Evolutionary conservation across 345 rosid species (phyloP), one percentile per base, ranked within the genome.

Genomic region (Hevea brasiliensis): DNA sequence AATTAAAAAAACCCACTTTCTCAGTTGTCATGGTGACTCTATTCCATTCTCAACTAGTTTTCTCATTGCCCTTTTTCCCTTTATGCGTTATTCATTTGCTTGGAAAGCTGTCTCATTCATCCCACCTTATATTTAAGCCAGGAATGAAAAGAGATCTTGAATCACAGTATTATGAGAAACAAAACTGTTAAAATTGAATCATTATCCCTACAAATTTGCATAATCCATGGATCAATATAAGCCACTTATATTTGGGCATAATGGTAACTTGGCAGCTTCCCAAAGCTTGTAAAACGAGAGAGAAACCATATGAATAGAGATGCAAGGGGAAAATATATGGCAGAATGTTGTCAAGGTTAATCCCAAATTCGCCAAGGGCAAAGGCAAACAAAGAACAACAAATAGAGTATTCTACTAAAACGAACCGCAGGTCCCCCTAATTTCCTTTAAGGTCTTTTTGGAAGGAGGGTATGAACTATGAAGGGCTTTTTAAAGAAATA

Each of bases 11-110:
- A 4, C 4, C 37, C 37, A 32, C 37, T 47, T 53, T 37, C 67
- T 63, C 45, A 32, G 74, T 66, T 67, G 68, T 70, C 29, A 23
- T 59, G 70, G 13, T 70, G 47, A 9, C 37, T 4, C 41, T 15
- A 45, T 58, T 27, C 65, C 24, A 9, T 37, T 12, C 23, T 60
- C n/a, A n/a, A n/a, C n/a, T n/a, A n/a, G n/a, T n/a, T n/a, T n/a
- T n/a, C n/a, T n/a, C n/a, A n/a, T n/a, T n/a, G n/a, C 32, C 48
- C 64, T n/a, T 1, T 1, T 50, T n/a, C 48, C 47, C 66, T 64
- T 68, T 57, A 27, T 29, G 72, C 59, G 40, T 40, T 68, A 6
- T 45, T 62, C 51, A 3, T 61, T 50, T 67, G 15, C 26, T 26
- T 18, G 23, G 47, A 21, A 15, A 20, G 4, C 41, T 32, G 21